A percentile compares a stretch with the other conserved stretches of the same genome.
These are phyloP conservation scores for Hypomontagnella submonticulosa DNA, from an alignment of 495 filamentous ascomycete genomes.

Conservation along the genomic window DNA sequence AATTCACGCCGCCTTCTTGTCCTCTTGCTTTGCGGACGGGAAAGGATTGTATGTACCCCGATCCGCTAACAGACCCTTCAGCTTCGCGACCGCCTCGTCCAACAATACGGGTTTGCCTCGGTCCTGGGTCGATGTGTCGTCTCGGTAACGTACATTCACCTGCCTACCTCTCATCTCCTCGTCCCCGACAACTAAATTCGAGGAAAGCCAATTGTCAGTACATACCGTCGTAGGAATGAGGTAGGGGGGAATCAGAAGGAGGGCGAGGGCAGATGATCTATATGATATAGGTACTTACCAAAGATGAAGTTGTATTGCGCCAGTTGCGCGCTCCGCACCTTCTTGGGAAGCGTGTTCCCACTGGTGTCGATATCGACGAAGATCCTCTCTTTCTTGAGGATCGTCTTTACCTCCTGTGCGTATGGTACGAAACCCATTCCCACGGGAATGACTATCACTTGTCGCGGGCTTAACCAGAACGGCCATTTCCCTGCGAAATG, in stretches of 20 bases:
- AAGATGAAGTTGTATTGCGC: constrained; percentile 93
- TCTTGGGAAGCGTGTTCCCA: constrained; percentile 95
- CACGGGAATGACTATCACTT: constrained; percentile 92
- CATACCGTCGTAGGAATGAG: neutral
- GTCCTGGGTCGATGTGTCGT: constrained; percentile 84
- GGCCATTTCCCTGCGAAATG: constrained; percentile 99
- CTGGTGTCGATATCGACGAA: constrained; percentile 88
- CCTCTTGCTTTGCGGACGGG: constrained; percentile 42
- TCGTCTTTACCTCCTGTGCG: constrained; percentile 78
- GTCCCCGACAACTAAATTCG: constrained; percentile 77
- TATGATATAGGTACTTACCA: constrained; percentile 58
- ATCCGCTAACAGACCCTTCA: constrained; percentile 75
- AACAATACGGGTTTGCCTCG: constrained; percentile 73
- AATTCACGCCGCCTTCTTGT: constrained; percentile 24
- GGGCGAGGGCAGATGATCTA: too few species aligned
- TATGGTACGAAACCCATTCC: constrained; percentile 87
- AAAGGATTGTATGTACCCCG: constrained; percentile 66
- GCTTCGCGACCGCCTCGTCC: constrained; percentile 79
- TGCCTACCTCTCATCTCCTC: constrained; percentile 78
- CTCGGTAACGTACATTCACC: constrained; percentile 91
- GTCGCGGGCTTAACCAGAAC: constrained; percentile 94
- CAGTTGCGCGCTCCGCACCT: constrained; percentile 89
- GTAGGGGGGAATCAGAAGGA: neutral
- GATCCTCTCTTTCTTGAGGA: constrained; percentile 69
- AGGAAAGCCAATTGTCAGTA: constrained; percentile 18